phyloP scores from a whole-genome alignment of 202 grass and related monocot species.

The Miscanthus sacchariflorus region DNA sequence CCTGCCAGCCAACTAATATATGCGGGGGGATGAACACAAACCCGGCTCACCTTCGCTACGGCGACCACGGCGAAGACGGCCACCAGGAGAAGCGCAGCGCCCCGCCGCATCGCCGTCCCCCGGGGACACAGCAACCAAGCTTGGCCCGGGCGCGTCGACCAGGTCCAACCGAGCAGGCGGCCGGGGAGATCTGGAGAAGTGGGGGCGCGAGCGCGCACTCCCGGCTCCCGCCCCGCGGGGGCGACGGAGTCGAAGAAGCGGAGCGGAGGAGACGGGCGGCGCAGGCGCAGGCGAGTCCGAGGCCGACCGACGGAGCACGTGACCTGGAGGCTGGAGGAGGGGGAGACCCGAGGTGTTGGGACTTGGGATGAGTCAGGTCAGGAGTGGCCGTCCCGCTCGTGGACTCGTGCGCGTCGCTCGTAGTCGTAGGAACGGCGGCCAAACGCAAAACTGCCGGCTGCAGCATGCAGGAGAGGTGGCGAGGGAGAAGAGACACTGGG shows the following conservation, averaged over 20 bases:
- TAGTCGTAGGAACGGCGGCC: background rate
- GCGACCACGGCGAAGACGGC: constrained; percentile 23
- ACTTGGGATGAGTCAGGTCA: background rate
- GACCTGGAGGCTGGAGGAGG: background rate
- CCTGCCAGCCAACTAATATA: background rate
- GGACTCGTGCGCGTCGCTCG: background rate
- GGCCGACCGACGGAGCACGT: background rate
- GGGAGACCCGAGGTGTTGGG: constrained; percentile 4
- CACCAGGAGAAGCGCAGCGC: constrained; percentile 29
- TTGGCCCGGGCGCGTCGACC: background rate
- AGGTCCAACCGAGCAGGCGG: background rate
- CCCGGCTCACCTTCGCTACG: constrained; percentile 28
- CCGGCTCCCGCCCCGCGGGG: background rate
- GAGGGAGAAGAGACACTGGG: background rate
- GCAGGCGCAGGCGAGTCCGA: background rate
- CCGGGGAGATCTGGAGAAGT: constrained; percentile 46
- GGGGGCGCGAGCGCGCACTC: background rate
- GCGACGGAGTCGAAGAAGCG: background rate
- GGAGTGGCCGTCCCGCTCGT: background rate
- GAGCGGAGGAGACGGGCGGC: background rate
- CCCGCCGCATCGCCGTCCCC: constrained; percentile 38
- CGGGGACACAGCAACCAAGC: background rate
- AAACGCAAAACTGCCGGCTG: no score
- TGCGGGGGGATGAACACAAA: background rate
- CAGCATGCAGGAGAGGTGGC: background rate